These are phyloP conservation scores for Pleurotus giganteus DNA, from an alignment of 768 basidiomycete genomes.

Conservation along the genomic window DNA sequence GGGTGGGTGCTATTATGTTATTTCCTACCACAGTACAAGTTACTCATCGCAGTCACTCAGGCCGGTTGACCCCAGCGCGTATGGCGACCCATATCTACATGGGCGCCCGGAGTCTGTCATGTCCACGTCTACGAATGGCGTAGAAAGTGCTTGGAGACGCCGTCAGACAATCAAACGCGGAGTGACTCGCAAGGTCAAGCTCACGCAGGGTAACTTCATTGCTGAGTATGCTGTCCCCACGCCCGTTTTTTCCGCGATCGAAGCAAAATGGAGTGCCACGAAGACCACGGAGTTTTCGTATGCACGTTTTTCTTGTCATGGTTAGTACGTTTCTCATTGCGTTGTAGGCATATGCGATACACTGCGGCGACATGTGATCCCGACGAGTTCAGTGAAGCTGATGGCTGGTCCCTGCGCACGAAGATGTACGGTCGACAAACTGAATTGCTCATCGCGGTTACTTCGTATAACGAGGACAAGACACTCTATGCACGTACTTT, in stretches of 20 bases:
- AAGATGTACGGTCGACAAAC: constrained; percentile 88
- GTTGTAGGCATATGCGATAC: constrained; percentile 82
- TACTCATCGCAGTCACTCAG: constrained; percentile 29
- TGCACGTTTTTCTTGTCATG: constrained; percentile 25
- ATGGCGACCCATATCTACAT: constrained; percentile 62
- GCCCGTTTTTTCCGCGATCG: constrained; percentile 78
- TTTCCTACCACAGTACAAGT: constrained; percentile 10
- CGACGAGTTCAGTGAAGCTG: constrained; percentile 78
- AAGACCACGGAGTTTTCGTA: constrained; percentile 91
- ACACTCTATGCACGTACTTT: constrained; percentile 76
- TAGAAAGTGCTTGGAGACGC: constrained; percentile 63
- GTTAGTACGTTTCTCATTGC: background rate
- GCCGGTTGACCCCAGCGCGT: constrained; percentile 53
- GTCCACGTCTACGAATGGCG: constrained; percentile 54
- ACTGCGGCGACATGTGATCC: constrained; percentile 91
- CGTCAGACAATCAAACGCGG: constrained; percentile 90
- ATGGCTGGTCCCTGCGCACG: constrained; percentile 82
- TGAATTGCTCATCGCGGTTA: constrained; percentile 92
- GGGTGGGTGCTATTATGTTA: constrained; percentile 42
- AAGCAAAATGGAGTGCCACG: constrained; percentile 67
- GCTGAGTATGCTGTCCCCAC: constrained; percentile 87
- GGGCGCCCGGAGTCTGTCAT: constrained; percentile 49
- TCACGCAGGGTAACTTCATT: constrained; percentile 92
- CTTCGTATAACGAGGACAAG: constrained; percentile 92
- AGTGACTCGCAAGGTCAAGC: constrained; percentile 91